Evolutionary conservation across 768 basidiomycete species (phyloP).

Genomic region (Ephemerocybe angulata): DNA sequence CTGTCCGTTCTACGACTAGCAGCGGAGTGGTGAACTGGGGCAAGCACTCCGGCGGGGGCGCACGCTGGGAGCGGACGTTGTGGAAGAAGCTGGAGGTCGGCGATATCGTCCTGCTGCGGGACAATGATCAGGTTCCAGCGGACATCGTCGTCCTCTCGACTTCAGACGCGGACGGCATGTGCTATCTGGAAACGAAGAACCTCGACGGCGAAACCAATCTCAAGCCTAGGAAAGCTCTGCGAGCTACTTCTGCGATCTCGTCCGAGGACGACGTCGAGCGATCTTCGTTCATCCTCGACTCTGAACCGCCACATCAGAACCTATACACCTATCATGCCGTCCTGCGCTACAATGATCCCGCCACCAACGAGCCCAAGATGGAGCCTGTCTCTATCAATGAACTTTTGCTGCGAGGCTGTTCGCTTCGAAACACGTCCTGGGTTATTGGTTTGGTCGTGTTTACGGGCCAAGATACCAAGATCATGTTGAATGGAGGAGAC

Average conservation of each 20-base stretch:
- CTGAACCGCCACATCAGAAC: slow-evolving; percentile 91
- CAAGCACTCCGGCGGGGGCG: slow-evolving; percentile 62
- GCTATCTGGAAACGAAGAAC: slow-evolving; percentile 98
- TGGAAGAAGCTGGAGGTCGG: slow-evolving; percentile 99
- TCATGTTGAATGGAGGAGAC: slow-evolving; percentile 87
- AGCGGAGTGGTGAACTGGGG: slow-evolving; percentile 79
- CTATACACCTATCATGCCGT: slow-evolving; percentile 89
- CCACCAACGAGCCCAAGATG: slow-evolving; percentile 48
- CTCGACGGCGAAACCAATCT: slow-evolving; percentile 97
- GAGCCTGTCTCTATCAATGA: slow-evolving; percentile 88
- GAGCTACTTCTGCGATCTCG: slow-evolving; percentile 67
- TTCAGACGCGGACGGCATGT: slow-evolving; percentile 86
- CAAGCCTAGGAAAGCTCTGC: slow-evolving; percentile 77
- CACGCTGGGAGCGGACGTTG: slow-evolving; percentile 90
- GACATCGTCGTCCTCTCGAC: slow-evolving; percentile 92
- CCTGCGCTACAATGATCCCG: slow-evolving; percentile 63
- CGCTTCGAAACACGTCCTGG: slow-evolving; percentile 88
- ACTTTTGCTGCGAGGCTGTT: slow-evolving; percentile 85
- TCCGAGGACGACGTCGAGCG: slow-evolving; percentile 91
- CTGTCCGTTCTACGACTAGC: slow-evolving; percentile 50
- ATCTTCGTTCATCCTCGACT: slow-evolving; percentile 83
- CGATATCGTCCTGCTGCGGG: slow-evolving; percentile 85
- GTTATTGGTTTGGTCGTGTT: slow-evolving; percentile 91
- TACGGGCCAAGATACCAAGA: slow-evolving; percentile 90
- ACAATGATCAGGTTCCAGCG: slow-evolving; percentile 95